A percentile compares a stretch with the other conserved stretches of the same genome.
Conservation (phyloP, 2,329 filamentous ascomycete species). For the Cercospora canescens region DNA sequence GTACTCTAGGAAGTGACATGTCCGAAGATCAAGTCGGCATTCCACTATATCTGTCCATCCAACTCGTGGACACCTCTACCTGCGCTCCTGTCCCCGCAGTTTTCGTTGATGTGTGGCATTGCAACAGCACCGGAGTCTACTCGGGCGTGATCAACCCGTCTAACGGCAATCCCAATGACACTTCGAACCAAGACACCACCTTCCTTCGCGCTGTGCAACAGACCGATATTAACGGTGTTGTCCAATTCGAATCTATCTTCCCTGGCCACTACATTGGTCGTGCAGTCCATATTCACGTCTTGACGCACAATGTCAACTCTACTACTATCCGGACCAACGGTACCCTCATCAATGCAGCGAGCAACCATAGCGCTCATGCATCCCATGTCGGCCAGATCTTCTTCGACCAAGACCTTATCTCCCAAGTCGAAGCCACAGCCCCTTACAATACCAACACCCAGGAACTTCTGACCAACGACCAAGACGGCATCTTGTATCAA, state of each 20-base stretch:
- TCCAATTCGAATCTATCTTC: constrained; percentile 46
- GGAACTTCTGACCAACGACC: constrained; percentile 51
- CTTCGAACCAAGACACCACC: constrained; percentile 39
- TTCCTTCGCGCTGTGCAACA: constrained; percentile 45
- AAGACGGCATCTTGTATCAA: constrained; percentile 52
- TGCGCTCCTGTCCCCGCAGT: constrained; percentile 45
- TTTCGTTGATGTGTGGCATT: constrained; percentile 46
- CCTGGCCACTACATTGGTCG: constrained; percentile 48
- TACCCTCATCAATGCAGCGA: constrained; percentile 48
- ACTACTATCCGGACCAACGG: constrained; percentile 45
- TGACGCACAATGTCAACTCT: constrained; percentile 39
- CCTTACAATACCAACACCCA: constrained; percentile 49
- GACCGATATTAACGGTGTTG: constrained; percentile 45
- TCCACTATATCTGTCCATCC: constrained; percentile 45
- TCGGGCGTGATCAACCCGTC: constrained; percentile 37
- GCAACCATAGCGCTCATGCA: constrained; percentile 38
- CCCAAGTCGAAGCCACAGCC: constrained; percentile 48
- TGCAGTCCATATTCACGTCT: constrained; percentile 44
- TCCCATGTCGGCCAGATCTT: constrained; percentile 66
- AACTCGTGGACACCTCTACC: constrained; percentile 46
- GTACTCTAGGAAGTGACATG: constrained; percentile 34
- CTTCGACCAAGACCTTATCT: constrained; percentile 61
- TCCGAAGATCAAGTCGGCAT: constrained; percentile 46
- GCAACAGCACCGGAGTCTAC: constrained; percentile 49
- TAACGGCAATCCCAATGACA: constrained; percentile 37